Evolutionary conservation across 345 rosid species (phyloP).

Genomic region (Populus ilicifolia): DNA sequence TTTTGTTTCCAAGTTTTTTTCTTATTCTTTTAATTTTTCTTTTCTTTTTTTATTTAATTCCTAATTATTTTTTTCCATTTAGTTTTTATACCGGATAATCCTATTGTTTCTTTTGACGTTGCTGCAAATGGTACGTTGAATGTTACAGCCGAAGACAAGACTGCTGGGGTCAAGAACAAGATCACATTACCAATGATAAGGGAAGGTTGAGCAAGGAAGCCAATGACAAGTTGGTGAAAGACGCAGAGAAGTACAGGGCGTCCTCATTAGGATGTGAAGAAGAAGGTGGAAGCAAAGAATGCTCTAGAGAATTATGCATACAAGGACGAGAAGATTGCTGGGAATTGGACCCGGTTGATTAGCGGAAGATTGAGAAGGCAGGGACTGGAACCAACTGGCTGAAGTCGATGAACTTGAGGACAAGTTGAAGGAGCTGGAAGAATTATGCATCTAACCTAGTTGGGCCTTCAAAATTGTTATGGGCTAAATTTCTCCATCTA

Average conservation of each 20-base stretch:
- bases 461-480: not conserved
- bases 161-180: conserved; percentile 15
- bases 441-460: not conserved
- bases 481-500: not conserved
- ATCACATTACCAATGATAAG: conserved; percentile 15
- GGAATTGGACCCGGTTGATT: not conserved
- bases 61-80: too few species aligned
- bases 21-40: too few species aligned
- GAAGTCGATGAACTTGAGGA: conserved; percentile 10
- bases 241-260: conserved; percentile 6
- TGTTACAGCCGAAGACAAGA: conserved; percentile 12
- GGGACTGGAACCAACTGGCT: conserved; percentile 14
- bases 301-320: conserved; percentile 4
- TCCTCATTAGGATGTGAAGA: conserved; percentile 4
- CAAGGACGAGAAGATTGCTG: conserved; percentile 10
- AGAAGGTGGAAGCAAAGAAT: conserved; percentile 13
- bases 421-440: not conserved
- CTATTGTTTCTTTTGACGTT: conserved; percentile 1
- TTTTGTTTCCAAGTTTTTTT: too few species aligned
- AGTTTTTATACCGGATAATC: too few species aligned
- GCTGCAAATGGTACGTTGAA: conserved; percentile 6
- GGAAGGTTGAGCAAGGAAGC: conserved; percentile 11
- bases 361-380: conserved; percentile 8
- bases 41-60: too few species aligned
- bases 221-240: conserved; percentile 10